Conservation (phyloP, 2,329 filamentous ascomycete genomes). For the Sclerotinia subarctica region DNA sequence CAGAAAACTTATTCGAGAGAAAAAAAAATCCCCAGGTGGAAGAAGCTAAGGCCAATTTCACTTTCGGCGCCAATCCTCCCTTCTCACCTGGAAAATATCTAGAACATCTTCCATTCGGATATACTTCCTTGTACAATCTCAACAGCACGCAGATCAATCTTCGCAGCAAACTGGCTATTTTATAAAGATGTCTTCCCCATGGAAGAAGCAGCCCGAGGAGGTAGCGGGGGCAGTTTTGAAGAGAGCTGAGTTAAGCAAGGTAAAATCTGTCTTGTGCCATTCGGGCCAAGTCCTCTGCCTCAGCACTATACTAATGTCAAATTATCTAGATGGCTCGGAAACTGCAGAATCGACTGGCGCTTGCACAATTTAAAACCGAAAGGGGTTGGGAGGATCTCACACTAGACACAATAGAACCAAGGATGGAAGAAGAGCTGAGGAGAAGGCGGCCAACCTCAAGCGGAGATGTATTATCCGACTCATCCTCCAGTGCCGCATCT, state of each 20-base stretch:
- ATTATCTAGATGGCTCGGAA: constrained; percentile 79
- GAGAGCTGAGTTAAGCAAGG: constrained; percentile 73
- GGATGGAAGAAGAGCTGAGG: constrained; percentile 74
- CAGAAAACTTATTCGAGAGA: constrained; percentile 14
- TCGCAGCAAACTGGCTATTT: constrained; percentile 1
- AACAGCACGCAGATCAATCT: not conserved
- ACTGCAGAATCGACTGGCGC: constrained; percentile 87
- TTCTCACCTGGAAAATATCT: constrained; percentile 17
- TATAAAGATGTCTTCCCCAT: constrained; percentile 54
- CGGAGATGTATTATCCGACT: constrained; percentile 79
- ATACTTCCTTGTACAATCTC: not conserved
- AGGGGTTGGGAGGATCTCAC: constrained; percentile 91
- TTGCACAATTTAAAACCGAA: constrained; percentile 96
- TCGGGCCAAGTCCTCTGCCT: not conserved
- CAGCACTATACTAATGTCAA: constrained; percentile 26
- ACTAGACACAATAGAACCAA: constrained; percentile 80
- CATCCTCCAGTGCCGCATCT: constrained; percentile 73
- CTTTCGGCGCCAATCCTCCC: constrained; percentile 26
- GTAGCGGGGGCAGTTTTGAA: constrained; percentile 68
- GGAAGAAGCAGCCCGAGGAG: constrained; percentile 61
- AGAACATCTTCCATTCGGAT: constrained; percentile 1
- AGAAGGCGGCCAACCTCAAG: constrained; percentile 56
- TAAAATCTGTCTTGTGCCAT: constrained; percentile 43
- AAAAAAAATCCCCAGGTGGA: constrained; percentile 17
- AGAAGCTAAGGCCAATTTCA: constrained; percentile 19